These are phyloP conservation scores for Starmerella cellae DNA, from an alignment of 805 yeast species.

Conservation along the genomic window DNA sequence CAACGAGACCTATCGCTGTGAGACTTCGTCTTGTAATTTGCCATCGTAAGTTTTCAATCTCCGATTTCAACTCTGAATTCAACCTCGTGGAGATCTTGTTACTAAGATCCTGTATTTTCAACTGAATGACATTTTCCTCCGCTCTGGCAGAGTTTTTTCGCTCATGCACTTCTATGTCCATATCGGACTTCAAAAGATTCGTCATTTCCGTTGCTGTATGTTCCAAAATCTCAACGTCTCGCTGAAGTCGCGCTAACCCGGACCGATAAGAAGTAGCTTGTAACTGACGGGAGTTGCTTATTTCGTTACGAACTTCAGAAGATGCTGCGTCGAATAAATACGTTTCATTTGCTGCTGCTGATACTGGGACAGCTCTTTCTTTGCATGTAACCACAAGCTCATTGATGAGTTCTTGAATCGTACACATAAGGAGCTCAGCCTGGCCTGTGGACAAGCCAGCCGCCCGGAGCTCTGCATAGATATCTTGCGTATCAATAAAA, in stretches of 20 bases:
- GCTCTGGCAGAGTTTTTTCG: conserved; percentile 75
- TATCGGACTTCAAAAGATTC: conserved; percentile 54
- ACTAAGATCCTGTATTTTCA: conserved; percentile 66
- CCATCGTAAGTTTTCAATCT: conserved; percentile 85
- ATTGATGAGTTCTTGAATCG: conserved; percentile 30
- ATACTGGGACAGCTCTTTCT: conserved; percentile 31
- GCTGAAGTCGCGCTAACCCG: conserved; percentile 52
- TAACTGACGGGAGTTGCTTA: conserved; percentile 55
- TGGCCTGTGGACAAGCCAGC: conserved; percentile 53
- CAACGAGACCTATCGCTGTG: conserved; percentile 54
- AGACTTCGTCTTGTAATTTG: conserved; percentile 81
- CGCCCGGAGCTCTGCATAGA: conserved; percentile 38
- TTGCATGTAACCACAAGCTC: conserved; percentile 26
- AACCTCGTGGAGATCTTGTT: conserved; percentile 74
- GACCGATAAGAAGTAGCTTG: conserved; percentile 56
- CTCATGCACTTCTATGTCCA: conserved; percentile 72
- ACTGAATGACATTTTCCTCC: conserved; percentile 51
- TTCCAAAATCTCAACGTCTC: conserved; percentile 56
- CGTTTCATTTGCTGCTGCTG: conserved; percentile 74
- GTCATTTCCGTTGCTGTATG: conserved; percentile 61
- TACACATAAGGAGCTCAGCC: conserved; percentile 43
- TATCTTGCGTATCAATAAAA: conserved; percentile 50
- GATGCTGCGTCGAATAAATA: conserved; percentile 87
- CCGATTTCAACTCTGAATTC: conserved; percentile 68
- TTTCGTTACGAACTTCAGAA: conserved; percentile 69